A percentile compares a stretch with the other conserved stretches of the same genome.
These are phyloP conservation scores for Talaromyces pinophilus DNA, from an alignment of 2,329 filamentous ascomycete genomes.

Conservation along the genomic window DNA sequence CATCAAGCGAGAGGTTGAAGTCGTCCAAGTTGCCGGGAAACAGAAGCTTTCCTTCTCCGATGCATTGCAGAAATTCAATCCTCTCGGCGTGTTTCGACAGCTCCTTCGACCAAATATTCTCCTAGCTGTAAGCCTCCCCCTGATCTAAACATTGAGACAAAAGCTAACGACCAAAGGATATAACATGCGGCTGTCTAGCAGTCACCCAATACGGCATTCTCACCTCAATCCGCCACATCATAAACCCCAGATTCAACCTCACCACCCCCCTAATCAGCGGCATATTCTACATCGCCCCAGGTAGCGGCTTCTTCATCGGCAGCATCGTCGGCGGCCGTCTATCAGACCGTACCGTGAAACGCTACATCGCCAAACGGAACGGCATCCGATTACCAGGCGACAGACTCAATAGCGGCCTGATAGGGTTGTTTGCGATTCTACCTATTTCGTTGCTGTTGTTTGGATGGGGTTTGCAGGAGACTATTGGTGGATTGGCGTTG, in stretches of 20 bases:
- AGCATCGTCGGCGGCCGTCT: constrained; percentile 69
- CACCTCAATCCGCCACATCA: constrained; percentile 69
- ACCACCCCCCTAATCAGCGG: constrained; percentile 66
- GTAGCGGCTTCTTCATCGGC: constrained; percentile 67
- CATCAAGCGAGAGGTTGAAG: constrained; percentile 40
- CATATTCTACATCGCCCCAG: constrained; percentile 74
- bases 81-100: constrained; percentile 60
- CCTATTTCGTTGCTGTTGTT: constrained; percentile 67
- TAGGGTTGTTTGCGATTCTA: constrained; percentile 59
- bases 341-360: constrained; percentile 66
- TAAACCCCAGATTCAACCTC: constrained; percentile 72
- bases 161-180: constrained; percentile 28
- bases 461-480: constrained; percentile 63
- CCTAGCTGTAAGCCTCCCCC: constrained; percentile 55
- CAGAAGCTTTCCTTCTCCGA: neutral
- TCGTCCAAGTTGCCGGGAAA: neutral
- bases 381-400: constrained; percentile 68
- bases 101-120: constrained; percentile 70
- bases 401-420: constrained; percentile 60
- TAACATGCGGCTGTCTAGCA: constrained; percentile 54
- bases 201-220: constrained; percentile 73
- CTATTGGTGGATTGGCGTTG: constrained; percentile 54
- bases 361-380: constrained; percentile 60
- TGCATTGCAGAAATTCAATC: constrained; percentile 63
- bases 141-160: constrained; percentile 39